Evolutionary conservation across 345 rosid species (phyloP).

Genomic region (Populus simonii): DNA sequence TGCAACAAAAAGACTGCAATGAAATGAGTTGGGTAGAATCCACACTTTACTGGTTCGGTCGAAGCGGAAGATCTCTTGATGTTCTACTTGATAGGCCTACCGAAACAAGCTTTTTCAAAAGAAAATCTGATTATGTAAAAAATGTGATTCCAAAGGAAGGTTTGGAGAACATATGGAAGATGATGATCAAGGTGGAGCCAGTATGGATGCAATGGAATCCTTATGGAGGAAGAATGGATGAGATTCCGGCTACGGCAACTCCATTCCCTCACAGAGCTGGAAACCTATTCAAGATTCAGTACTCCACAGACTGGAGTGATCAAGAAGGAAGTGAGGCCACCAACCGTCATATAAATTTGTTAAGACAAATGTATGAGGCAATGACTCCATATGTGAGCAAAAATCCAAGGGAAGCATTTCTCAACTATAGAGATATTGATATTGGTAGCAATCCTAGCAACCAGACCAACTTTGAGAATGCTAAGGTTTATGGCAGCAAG

Average conservation of each 20-base stretch:
- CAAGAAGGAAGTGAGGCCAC: background rate
- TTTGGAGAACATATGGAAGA: slow-evolving; percentile 2
- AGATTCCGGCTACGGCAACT: background rate
- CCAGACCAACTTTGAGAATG: background rate
- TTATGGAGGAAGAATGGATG: slow-evolving; percentile 20
- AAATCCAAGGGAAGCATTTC: background rate
- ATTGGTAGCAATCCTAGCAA: background rate
- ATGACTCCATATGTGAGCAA: background rate
- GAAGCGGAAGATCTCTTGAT: slow-evolving; percentile 4
- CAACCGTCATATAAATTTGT: background rate
- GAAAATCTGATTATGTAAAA: slow-evolving; percentile 8
- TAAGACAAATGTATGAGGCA: background rate
- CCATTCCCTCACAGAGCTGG: slow-evolving; percentile 19
- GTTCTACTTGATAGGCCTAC: background rate
- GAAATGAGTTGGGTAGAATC: slow-evolving; percentile 12
- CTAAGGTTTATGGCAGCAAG: background rate
- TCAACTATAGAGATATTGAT: slow-evolving; percentile 1
- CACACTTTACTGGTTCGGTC: background rate
- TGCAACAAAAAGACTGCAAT: background rate
- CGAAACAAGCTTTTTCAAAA: background rate
- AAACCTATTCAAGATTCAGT: slow-evolving; percentile 11
- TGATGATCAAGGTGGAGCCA: background rate
- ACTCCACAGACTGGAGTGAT: background rate
- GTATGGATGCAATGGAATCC: slow-evolving; percentile 12
- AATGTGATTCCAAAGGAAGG: slow-evolving; percentile 1